Evolutionary conservation across 441 rosid genomes (phyloP), one percentile per base, ranked within the genome.

Genomic region (Raphanus hybrid): DNA sequence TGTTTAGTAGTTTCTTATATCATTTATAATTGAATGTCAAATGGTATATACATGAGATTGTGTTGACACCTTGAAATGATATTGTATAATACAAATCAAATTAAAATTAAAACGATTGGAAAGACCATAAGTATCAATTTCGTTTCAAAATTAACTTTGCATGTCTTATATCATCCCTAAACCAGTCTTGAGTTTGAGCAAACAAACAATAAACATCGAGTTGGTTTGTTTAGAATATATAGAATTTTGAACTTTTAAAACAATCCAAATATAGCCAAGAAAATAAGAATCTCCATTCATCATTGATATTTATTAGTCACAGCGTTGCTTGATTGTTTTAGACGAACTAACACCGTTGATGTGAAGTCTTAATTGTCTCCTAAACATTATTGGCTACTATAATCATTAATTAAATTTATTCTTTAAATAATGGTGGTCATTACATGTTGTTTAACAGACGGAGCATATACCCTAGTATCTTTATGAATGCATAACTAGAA

Each of bases 321-420:
- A 67, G 32, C 67, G 18, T 75, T 15, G 67, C 26, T 75, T 75
- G 64, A 65, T 66, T 45, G 39, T 67, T 67, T 48, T 67, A 20
- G 54, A 61, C 8, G 27, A 60, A 32, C 27, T 59, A 20, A 41
- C 74, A 75, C 69, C 74, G 57, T 62, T 16, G 64, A 50, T 39
- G 5, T 26, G 64, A 54, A 52, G 70, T 70, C 59, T 12, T 62
- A 62, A 45, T 68, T 45, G 74, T 75, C 78, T 67, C 60, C 63
- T 50, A 14, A 5, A 48, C 10, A 75, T 43, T 32, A 45, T 20
- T 74, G 26, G 8, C 23, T 65, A 54, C 67, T 14, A 16, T 35
- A 63, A 26, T 45, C 20, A 48, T 16, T 32, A 69, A 16, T 54
- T 16, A 16, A 15, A 55, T 39, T 10, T 32, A 16, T 8, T 57